Percentiles rank a stretch among this genome's conserved stretches.
Evolutionary conservation across 257 asterid species (phyloP).

Genomic region (Verbascum thapsus): DNA sequence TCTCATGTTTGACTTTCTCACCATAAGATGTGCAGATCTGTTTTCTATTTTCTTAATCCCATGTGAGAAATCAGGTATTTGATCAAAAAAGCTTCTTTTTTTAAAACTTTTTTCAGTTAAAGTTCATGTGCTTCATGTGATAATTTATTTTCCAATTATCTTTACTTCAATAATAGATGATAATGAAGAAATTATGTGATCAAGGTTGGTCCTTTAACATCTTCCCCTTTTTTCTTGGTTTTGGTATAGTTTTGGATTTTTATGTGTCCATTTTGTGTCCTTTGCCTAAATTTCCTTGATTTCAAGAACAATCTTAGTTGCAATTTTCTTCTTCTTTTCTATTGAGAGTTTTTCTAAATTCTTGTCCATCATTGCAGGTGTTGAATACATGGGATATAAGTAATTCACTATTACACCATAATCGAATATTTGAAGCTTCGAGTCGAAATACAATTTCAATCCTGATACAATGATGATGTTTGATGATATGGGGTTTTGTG

Average conservation of each 20-base stretch:
- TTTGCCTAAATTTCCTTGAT: too few species aligned
- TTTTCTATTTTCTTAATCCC: conserved; percentile 18
- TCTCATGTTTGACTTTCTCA: conserved; percentile 2
- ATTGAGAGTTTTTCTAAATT: too few species aligned
- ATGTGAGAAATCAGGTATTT: conserved; percentile 31
- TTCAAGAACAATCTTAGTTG: too few species aligned
- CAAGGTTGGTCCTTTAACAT: too few species aligned
- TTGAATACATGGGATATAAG: too few species aligned
- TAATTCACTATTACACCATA: background rate
- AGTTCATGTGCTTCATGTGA: conserved; percentile 44
- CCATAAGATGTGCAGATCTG: conserved; percentile 37
- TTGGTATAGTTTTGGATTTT: too few species aligned
- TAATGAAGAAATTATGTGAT: background rate
- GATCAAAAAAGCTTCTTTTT: conserved; percentile 24
- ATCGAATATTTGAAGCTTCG: conserved; percentile 11
- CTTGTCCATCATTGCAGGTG: conserved; percentile 31
- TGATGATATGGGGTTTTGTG: conserved; percentile 54
- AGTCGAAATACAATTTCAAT: background rate
- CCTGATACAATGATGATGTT: conserved; percentile 50
- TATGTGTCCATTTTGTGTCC: too few species aligned
- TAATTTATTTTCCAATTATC: conserved; percentile 6
- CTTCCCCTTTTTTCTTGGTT: too few species aligned
- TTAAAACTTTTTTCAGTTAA: conserved; percentile 29
- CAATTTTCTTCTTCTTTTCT: too few species aligned
- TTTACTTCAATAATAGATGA: conserved; percentile 10